A percentile compares a stretch with the other conserved stretches of the same genome.
phyloP scores from a whole-genome alignment of 352 stramenopile genomes.

The Pythium inflatum region DNA sequence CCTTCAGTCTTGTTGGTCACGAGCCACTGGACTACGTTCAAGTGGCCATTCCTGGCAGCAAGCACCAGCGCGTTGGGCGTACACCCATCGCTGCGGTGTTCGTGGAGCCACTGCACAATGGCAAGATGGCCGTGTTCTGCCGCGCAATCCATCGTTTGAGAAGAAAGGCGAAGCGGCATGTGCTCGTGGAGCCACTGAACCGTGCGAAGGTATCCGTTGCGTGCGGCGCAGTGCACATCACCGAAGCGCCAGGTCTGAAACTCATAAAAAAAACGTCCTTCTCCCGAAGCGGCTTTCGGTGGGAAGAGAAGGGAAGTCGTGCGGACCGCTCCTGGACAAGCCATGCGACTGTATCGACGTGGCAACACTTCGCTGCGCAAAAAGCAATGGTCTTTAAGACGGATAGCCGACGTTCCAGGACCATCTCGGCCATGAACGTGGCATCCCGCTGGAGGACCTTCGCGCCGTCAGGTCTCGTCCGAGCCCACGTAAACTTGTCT shows the following conservation, averaged over 20 bases:
- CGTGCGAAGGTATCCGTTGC: background rate
- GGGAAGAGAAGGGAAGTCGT: background rate
- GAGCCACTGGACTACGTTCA: constrained; percentile 26
- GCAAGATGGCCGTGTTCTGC: constrained; percentile 1
- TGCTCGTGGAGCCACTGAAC: constrained; percentile 33
- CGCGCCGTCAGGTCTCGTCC: background rate
- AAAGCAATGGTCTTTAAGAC: background rate
- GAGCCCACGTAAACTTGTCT: constrained; percentile 7
- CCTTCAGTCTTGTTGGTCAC: too few relatives aligned
- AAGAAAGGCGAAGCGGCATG: constrained; percentile 33
- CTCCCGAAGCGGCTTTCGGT: background rate
- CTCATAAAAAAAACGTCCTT: background rate
- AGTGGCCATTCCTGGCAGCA: background rate
- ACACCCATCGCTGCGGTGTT: too few relatives aligned
- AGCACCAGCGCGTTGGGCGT: too few relatives aligned
- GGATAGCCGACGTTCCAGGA: too few relatives aligned
- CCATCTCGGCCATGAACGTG: background rate
- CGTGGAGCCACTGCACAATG: constrained; percentile 11
- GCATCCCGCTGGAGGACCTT: constrained; percentile 18
- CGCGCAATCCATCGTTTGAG: background rate
- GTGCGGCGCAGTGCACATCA: background rate
- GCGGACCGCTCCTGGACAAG: too few relatives aligned
- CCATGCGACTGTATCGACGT: background rate
- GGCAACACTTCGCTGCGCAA: background rate
- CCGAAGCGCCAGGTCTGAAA: background rate